These are phyloP conservation scores for Phytopythium helicoides DNA, from an alignment of 352 stramenopile genomes.

Conservation along the genomic window DNA sequence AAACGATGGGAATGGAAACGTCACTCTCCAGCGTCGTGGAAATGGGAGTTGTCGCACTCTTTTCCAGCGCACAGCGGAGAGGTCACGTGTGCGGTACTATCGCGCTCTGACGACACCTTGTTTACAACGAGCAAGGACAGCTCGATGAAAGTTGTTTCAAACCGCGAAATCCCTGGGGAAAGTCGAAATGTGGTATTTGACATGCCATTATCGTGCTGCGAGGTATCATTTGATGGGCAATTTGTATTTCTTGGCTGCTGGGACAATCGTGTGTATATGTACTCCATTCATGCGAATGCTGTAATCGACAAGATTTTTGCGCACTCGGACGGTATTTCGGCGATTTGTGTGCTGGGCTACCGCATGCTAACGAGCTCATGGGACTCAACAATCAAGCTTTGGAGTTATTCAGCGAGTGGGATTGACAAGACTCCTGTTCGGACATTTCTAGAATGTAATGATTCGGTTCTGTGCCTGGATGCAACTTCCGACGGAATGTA, in stretches of 20 bases:
- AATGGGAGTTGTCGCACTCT: conserved; percentile 46
- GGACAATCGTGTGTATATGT: conserved; percentile 80
- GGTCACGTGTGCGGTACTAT: conserved; percentile 61
- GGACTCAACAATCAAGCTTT: conserved; percentile 77
- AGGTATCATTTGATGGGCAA: conserved; percentile 63
- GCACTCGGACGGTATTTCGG: conserved; percentile 69
- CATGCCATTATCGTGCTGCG: conserved; percentile 60
- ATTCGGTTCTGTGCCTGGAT: conserved; percentile 65
- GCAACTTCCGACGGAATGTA: conserved; percentile 52
- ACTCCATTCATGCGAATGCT: conserved; percentile 47
- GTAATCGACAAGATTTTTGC: conserved; percentile 63
- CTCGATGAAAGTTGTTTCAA: conserved; percentile 50
- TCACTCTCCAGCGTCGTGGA: conserved; percentile 26
- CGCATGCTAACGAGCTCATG: conserved; percentile 74
- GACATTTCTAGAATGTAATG: conserved; percentile 62
- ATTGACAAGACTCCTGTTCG: conserved; percentile 48
- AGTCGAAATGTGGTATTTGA: conserved; percentile 27
- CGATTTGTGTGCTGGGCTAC: conserved; percentile 52
- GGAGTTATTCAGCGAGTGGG: conserved; percentile 55
- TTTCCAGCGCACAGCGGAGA: conserved; percentile 51
- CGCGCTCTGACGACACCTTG: conserved; percentile 41
- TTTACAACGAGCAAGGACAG: conserved; percentile 74
- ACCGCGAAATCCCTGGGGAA: conserved; percentile 19
- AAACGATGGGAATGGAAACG: conserved; percentile 65
- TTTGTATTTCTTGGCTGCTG: conserved; percentile 63